Evolutionary conservation across 352 stramenopile species (phyloP).

Genomic region (Globisporangium recalcitrans): DNA sequence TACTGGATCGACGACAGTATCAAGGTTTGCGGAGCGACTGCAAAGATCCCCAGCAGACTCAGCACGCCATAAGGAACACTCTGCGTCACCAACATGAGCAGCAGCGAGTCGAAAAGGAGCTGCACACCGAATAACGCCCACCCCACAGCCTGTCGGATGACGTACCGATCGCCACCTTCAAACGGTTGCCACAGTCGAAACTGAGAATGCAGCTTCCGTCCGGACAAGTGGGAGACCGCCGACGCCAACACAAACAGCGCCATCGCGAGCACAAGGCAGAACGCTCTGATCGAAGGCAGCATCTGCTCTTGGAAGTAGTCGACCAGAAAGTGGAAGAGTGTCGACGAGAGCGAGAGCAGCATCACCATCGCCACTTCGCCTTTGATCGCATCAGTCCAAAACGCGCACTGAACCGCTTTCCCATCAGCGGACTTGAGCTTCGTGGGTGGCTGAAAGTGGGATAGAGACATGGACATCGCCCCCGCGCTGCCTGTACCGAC

Average conservation of each 20-base stretch:
- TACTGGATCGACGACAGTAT: conserved; percentile 37
- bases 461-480: conserved; percentile 30
- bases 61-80: conserved; percentile 24
- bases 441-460: conserved; percentile 24
- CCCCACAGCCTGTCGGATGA: conserved; percentile 44
- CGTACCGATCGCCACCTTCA: conserved; percentile 36
- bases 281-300: conserved; percentile 9
- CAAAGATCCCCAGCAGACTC: conserved; percentile 30
- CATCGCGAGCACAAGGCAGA: conserved; percentile 24
- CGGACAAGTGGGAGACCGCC: conserved; percentile 28
- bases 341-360: conserved; percentile 32
- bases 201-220: conserved; percentile 18
- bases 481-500: conserved; percentile 25
- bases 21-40: conserved; percentile 28
- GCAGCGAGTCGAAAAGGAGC: conserved; percentile 43
- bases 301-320: conserved; percentile 30
- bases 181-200: conserved; percentile 49
- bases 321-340: conserved; percentile 33
- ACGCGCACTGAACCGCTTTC: not conserved
- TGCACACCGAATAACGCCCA: conserved; percentile 50
- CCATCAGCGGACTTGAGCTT: not conserved
- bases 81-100: conserved; percentile 25
- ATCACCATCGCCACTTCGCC: conserved; percentile 37
- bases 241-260: conserved; percentile 27
- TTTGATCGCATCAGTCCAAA: conserved; percentile 10